Evolutionary conservation across 1,284 basidiomycete species (phyloP).

Genomic region (Ustilago curta): DNA sequence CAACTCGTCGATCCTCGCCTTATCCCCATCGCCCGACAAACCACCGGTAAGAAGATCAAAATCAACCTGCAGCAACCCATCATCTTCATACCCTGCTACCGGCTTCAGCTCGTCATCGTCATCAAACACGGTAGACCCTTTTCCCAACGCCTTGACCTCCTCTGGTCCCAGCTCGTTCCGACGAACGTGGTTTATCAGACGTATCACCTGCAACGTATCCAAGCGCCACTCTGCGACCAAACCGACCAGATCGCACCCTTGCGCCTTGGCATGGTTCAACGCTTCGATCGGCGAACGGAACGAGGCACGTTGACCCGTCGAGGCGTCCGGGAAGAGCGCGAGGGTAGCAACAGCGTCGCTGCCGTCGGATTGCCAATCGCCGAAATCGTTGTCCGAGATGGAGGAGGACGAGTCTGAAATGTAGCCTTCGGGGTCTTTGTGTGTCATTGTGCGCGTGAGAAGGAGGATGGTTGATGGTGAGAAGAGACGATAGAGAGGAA

Average conservation of each 20-base stretch:
- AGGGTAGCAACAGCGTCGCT: constrained; percentile 25
- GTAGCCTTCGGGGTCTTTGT: constrained; percentile 41
- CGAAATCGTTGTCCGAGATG: constrained; percentile 54
- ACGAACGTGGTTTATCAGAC: constrained; percentile 65
- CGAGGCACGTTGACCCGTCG: constrained; percentile 13
- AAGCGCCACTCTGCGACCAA: constrained; percentile 47
- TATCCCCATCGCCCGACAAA: neutral
- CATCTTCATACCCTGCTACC: constrained; percentile 63
- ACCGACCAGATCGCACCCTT: constrained; percentile 58
- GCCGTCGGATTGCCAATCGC: constrained; percentile 40
- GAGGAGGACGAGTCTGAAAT: constrained; percentile 26
- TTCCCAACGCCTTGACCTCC: constrained; percentile 30
- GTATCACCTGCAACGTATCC: constrained; percentile 64
- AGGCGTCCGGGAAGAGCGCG: constrained; percentile 26
- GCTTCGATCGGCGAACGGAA: constrained; percentile 53
- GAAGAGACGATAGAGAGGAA: no score
- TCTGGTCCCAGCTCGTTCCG: constrained; percentile 30
- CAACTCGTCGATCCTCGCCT: constrained; percentile 34
- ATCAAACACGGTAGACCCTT: constrained; percentile 33
- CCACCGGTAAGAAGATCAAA: constrained; percentile 49
- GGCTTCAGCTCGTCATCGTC: constrained; percentile 64
- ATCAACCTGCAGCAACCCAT: constrained; percentile 64
- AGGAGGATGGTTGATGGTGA: neutral
- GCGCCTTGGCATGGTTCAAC: constrained; percentile 46
- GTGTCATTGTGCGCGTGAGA: constrained; percentile 31